phyloP scores from a whole-genome alignment of 768 basidiomycete genomes.

The Mycena belliarum region DNA sequence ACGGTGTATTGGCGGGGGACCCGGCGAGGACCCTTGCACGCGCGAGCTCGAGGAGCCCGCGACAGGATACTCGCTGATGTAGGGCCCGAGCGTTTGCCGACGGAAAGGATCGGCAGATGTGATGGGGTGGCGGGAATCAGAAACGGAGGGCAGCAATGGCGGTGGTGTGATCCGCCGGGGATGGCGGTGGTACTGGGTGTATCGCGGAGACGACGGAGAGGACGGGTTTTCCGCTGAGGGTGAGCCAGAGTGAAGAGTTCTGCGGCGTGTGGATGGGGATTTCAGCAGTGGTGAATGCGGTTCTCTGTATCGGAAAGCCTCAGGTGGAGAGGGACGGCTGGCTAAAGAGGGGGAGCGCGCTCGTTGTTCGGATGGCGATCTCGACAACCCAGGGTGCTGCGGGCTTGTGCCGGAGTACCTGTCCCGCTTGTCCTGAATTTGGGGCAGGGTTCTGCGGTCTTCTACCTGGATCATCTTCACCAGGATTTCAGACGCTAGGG shows the following conservation, averaged over 20 bases:
- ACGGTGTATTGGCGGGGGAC: slow-evolving; percentile 5
- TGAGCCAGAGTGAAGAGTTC: not conserved
- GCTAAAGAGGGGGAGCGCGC: slow-evolving; percentile 7
- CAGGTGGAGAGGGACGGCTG: slow-evolving; percentile 1
- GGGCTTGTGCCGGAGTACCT: slow-evolving; percentile 7
- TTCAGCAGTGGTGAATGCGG: not conserved
- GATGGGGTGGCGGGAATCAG: slow-evolving; percentile 10
- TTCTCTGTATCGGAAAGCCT: not conserved
- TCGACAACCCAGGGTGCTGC: not conserved
- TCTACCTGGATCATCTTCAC: slow-evolving; percentile 18
- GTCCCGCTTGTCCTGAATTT: slow-evolving; percentile 10
- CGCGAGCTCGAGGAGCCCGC: slow-evolving; percentile 9
- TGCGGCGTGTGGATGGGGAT: not conserved
- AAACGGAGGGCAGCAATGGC: not conserved
- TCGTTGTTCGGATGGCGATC: not conserved
- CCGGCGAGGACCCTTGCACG: not conserved
- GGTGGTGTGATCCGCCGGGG: not conserved
- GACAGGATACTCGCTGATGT: not conserved
- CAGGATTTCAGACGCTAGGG: slow-evolving; percentile 19
- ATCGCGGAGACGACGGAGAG: not conserved
- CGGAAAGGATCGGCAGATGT: not conserved
- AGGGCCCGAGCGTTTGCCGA: not conserved
- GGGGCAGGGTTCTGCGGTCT: slow-evolving; percentile 13
- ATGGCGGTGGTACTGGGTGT: not conserved
- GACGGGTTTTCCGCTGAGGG: not conserved